phyloP scores from a whole-genome alignment of 2,329 filamentous ascomycete genomes.

The Monosporascus sp. region DNA sequence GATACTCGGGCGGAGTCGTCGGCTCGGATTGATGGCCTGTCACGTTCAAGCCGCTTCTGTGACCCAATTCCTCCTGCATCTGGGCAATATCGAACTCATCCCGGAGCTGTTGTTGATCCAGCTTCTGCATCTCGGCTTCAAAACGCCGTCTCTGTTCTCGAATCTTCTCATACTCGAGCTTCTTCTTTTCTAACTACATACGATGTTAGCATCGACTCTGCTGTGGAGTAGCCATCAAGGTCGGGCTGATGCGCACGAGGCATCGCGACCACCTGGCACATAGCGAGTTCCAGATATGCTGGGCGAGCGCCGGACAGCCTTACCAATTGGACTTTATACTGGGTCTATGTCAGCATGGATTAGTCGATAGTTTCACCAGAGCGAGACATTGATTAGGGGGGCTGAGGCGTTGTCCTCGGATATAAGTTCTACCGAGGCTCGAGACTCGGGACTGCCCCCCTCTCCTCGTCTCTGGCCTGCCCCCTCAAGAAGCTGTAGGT shows the following conservation, averaged over 20 bases:
- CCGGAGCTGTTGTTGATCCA: conserved; percentile 78
- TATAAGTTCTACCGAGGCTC: conserved; percentile 12
- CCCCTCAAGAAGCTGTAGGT: conserved; percentile 1
- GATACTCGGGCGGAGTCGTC: conserved; percentile 91
- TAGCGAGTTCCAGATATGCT: conserved; percentile 2
- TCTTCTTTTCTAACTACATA: conserved; percentile 83
- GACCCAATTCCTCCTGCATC: conserved; percentile 73
- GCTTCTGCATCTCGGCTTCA: conserved; percentile 85
- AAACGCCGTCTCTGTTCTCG: conserved; percentile 85
- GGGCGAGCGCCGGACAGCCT: conserved; percentile 29
- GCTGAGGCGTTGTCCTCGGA: conserved; percentile 23
- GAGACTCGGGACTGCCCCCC: conserved; percentile 5
- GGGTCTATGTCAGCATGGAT: conserved; percentile 20
- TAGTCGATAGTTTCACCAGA: conserved; percentile 24
- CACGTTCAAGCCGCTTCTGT: conserved; percentile 44
- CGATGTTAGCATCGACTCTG: conserved; percentile 30
- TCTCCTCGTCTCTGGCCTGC: conserved; percentile 3
- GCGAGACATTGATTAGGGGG: conserved; percentile 22
- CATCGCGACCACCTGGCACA: conserved; percentile 4
- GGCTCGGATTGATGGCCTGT: conserved; percentile 86
- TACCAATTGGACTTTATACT: conserved; percentile 65
- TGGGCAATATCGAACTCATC: conserved; percentile 81
- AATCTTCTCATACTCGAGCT: conserved; percentile 85
- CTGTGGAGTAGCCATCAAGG: conserved; percentile 1
- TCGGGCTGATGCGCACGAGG: conserved; percentile 1